Base-by-base conservation (phyloP, 225 moss, liverwort and hornwort species). In the Physcomitrium patens region DNA sequence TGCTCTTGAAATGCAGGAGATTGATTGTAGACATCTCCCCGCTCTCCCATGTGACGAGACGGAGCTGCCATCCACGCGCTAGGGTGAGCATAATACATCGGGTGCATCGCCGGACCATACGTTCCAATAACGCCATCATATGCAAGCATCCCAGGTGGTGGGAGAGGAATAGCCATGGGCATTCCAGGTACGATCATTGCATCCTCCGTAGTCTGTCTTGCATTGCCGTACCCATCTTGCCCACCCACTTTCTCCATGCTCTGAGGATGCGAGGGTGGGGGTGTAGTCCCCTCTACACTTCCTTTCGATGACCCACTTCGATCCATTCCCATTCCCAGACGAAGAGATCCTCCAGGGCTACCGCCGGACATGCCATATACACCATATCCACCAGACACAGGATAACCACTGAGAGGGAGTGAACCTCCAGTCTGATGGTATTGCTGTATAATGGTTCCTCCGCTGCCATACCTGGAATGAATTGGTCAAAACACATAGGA, bases 41-140 rank as follows among this genome's bases (percentile, higher is more conserved):
- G 78, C 41, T 94, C 91, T 0, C 80, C 81, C 70, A 91, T 41
- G 45, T 82, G 88, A n/a, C 69, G 83, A 43, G 77, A 68, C 10
- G 85, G 69, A 41, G 87, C 89, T 55, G 80, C 78, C 15, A 86
- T 82, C 99, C 99, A 99, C 0, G 86, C 76, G 18, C 82, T 84
- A 18, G 87, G 76, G 41, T 92, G 96, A 9, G 91, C 83, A 63
- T 95, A 99, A 18, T 89, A 99, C 46, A 89, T 81, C 17, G 86
- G 91, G 74, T 89, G 91, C 80, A 94, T 81, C 15, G 89, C 69
- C 49, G 91, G 81, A 47, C 81, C 93, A 51, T 87, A 99, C 19
- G 82, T 78, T 0, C 85, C 80, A 3, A 87, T 72, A 45, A 88
- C 72, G 12, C 92, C 90, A 1, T 99, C 99, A 46, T 86, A 95